Evolutionary conservation across 768 basidiomycete genomes (phyloP).

Genomic region (Amanita pseudoporphyria): DNA sequence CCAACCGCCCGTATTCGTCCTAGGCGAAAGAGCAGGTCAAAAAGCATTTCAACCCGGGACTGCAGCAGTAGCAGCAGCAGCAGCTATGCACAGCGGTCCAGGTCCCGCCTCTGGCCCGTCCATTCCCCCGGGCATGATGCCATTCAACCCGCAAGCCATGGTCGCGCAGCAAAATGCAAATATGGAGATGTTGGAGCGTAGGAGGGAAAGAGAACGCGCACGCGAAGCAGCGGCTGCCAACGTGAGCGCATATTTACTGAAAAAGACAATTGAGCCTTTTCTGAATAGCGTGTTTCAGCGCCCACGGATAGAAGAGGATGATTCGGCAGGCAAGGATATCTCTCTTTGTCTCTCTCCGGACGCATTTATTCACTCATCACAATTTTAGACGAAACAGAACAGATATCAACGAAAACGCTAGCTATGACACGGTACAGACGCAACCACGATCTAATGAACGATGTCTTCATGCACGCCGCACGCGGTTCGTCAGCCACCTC

Average conservation of each 20-base stretch:
- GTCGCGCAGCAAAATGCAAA: conserved; percentile 62
- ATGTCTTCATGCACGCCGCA: conserved; percentile 67
- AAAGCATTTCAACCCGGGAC: conserved; percentile 40
- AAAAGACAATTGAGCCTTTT: not conserved
- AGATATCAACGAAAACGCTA: conserved; percentile 63
- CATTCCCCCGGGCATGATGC: conserved; percentile 21
- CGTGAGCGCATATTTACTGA: not conserved
- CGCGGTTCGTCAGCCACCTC: conserved; percentile 32
- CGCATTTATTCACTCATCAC: not conserved
- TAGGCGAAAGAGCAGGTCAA: conserved; percentile 66
- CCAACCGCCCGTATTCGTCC: conserved; percentile 60
- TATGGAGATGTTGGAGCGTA: conserved; percentile 65
- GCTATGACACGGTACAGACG: conserved; percentile 66
- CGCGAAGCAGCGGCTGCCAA: conserved; percentile 20
- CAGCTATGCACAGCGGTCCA: conserved; percentile 22
- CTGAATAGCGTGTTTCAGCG: conserved; percentile 15
- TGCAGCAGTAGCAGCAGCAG: too few species aligned
- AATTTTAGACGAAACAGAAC: conserved; percentile 49
- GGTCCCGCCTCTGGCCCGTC: conserved; percentile 14
- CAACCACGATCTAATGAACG: conserved; percentile 81
- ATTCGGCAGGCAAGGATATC: conserved; percentile 45
- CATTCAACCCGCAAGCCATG: conserved; percentile 49
- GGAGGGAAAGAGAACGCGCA: conserved; percentile 50
- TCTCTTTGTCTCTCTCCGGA: not conserved
- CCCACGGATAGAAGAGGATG: conserved; percentile 42